These are phyloP conservation scores for Tubosaeta sp. DNA, from an alignment of 768 basidiomycete species.

Conservation along the genomic window DNA sequence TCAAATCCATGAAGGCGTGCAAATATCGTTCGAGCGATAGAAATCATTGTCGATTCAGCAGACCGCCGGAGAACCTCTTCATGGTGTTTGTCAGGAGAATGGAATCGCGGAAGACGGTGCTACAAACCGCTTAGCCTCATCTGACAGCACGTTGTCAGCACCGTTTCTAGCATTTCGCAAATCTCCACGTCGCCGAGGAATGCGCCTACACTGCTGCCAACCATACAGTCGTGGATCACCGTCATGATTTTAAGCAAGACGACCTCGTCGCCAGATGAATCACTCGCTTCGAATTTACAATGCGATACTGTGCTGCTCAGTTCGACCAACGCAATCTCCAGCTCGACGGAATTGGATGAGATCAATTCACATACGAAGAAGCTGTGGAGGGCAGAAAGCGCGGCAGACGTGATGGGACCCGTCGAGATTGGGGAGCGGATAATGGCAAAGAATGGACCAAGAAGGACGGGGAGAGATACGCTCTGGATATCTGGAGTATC, in stretches of 20 bases:
- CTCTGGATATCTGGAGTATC: slow-evolving; percentile 52
- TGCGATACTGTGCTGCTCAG: slow-evolving; percentile 88
- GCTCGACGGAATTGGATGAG: slow-evolving; percentile 45
- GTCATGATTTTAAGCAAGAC: slow-evolving; percentile 89
- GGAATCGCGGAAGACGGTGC: slow-evolving; percentile 1
- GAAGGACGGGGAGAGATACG: slow-evolving; percentile 57
- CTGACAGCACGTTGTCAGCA: slow-evolving; percentile 94
- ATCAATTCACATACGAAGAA: slow-evolving; percentile 83
- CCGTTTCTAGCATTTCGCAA: slow-evolving; percentile 98
- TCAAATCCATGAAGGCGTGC: slow-evolving; percentile 64
- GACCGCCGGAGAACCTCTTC: slow-evolving; percentile 83
- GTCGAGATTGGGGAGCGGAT: slow-evolving; percentile 93
- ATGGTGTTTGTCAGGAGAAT: slow-evolving; percentile 14
- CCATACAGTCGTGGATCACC: slow-evolving; percentile 82
- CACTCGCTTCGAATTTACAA: slow-evolving; percentile 97
- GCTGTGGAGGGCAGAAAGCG: slow-evolving; percentile 81
- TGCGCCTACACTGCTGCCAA: slow-evolving; percentile 57
- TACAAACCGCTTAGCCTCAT: slow-evolving; percentile 89
- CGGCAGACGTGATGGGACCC: slow-evolving; percentile 95
- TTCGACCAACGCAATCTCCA: slow-evolving; percentile 70
- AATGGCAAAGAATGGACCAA: slow-evolving; percentile 88
- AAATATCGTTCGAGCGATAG: slow-evolving; percentile 80
- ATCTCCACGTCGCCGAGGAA: slow-evolving; percentile 88
- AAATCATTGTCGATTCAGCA: slow-evolving; percentile 86
- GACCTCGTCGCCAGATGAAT: slow-evolving; percentile 96